phyloP scores from a whole-genome alignment of 345 rosid species.

The Rhizophora apiculata region DNA sequence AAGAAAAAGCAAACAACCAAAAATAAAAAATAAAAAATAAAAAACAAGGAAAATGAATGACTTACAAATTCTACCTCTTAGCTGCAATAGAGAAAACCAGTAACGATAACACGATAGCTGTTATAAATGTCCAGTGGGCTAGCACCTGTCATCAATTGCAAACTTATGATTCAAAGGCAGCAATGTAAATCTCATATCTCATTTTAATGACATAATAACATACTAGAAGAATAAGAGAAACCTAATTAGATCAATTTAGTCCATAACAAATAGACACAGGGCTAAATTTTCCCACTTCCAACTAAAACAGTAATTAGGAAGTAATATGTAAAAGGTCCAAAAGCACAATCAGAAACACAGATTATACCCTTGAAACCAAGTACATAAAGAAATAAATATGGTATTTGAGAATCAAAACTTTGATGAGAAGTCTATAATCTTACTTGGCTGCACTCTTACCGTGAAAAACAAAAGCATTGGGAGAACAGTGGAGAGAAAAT shows the following conservation, averaged over 20 bases:
- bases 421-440: neutral
- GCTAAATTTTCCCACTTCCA: too few relatives aligned
- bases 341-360: neutral
- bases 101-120: constrained; percentile 34
- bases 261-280: neutral
- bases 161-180: neutral
- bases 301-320: neutral
- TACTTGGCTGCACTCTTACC: constrained; percentile 38
- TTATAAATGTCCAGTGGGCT: constrained; percentile 59
- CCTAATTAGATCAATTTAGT: neutral
- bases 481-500: constrained; percentile 57
- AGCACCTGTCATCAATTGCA: constrained; percentile 50
- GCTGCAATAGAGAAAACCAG: constrained; percentile 36
- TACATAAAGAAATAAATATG: too few relatives aligned
- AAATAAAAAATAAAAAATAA: neutral
- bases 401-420: too few relatives aligned
- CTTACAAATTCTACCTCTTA: constrained; percentile 73
- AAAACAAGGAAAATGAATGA: constrained; percentile 10
- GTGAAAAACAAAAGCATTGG: constrained; percentile 64
- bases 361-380: too few relatives aligned
- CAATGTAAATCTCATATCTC: neutral
- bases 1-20: neutral
- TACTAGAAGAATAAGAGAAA: neutral
- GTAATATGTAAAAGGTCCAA: neutral
- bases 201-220: neutral